Evolutionary conservation across 2,329 filamentous ascomycete genomes (phyloP).

Genomic region (Ceratocystis diversiconidia): DNA sequence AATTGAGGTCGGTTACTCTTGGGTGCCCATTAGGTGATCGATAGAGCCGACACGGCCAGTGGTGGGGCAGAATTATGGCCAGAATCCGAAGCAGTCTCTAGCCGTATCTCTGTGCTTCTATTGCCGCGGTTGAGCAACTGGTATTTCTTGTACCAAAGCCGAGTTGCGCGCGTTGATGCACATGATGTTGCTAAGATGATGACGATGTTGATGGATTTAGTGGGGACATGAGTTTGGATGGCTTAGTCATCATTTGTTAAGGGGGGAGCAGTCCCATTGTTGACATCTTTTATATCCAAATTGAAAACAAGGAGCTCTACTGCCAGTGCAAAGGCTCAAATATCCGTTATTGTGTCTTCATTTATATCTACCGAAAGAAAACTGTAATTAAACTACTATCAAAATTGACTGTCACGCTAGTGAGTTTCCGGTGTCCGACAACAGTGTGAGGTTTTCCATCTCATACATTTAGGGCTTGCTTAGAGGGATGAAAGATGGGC

Average conservation of each 20-base stretch:
- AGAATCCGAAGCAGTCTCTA: neutral
- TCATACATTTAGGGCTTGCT: too few species aligned
- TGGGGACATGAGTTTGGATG: neutral
- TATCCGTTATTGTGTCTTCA: too few species aligned
- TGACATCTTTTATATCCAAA: too few species aligned
- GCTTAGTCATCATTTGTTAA: neutral
- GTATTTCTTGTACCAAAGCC: neutral
- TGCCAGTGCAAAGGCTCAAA: too few species aligned
- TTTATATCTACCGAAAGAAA: too few species aligned
- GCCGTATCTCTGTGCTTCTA: neutral
- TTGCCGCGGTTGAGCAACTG: neutral
- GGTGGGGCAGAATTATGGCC: neutral
- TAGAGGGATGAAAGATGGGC: too few species aligned
- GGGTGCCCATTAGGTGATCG: neutral
- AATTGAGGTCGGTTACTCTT: conserved; percentile 1
- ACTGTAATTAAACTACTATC: too few species aligned
- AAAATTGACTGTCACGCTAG: too few species aligned
- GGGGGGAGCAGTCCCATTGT: too few species aligned
- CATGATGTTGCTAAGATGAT: neutral
- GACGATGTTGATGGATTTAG: neutral
- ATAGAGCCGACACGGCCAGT: neutral
- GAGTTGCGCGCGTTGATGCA: neutral
- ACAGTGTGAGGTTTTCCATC: too few species aligned
- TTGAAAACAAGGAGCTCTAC: too few species aligned
- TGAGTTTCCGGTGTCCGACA: too few species aligned